phyloP scores from a whole-genome alignment of 176 grass and related monocot species.

The Saccharum spontaneum region DNA sequence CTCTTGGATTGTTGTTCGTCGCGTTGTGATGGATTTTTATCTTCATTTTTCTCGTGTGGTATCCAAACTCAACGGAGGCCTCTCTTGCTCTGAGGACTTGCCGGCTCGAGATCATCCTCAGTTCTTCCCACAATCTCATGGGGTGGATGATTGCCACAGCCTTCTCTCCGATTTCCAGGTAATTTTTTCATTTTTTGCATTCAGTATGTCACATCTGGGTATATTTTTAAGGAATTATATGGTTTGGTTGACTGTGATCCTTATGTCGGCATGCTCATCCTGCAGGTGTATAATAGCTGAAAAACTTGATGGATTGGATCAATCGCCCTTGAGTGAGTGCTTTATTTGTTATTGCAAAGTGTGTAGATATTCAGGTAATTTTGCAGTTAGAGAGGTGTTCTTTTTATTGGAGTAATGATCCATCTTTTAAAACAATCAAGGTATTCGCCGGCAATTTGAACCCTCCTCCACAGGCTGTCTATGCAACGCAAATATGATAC shows the following conservation, averaged over 20 bases:
- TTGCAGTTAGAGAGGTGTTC: conserved; percentile 44
- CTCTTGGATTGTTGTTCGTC: conserved; percentile 44
- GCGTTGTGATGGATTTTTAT: conserved; percentile 51
- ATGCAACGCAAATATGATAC: conserved; percentile 34
- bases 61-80: conserved; percentile 44
- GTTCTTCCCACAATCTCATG: conserved; percentile 8
- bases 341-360: conserved; percentile 59
- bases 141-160: conserved; percentile 20
- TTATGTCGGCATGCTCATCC: not conserved
- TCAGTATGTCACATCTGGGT: not conserved
- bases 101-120: conserved; percentile 43
- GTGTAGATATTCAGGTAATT: conserved; percentile 66
- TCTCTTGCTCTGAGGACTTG: conserved; percentile 41
- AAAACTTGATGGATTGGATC: conserved; percentile 42
- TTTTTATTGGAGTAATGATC: conserved; percentile 35
- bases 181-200: not conserved
- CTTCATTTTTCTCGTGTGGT: conserved; percentile 49
- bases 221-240: not conserved
- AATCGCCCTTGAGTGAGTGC: conserved; percentile 32
- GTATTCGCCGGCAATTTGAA: conserved; percentile 21
- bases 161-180: conserved; percentile 26
- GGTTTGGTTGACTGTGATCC: not conserved
- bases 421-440: conserved; percentile 36
- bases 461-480: conserved; percentile 34
- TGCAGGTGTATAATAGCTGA: conserved; percentile 54